Evolutionary conservation across 257 asterid genomes (phyloP), one percentile per base, ranked within the genome.

Genomic region (Ilex asprella): DNA sequence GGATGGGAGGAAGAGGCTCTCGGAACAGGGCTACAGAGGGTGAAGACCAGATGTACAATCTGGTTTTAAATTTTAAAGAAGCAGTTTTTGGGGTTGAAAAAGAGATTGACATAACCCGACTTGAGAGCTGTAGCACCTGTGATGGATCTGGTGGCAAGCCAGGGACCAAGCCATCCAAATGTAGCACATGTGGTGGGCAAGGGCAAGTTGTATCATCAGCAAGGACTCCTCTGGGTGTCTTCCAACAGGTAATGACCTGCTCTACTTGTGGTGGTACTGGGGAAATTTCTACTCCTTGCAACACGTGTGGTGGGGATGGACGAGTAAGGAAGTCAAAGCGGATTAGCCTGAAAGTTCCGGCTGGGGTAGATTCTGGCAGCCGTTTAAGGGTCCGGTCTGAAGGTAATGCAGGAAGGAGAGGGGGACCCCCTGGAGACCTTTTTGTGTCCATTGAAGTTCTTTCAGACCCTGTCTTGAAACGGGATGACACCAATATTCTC

Each of bases 181-280:
- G 98, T 66, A 72, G 63, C 76, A 82, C 95, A 11, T 91, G 98
- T 50, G 91, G 96, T 11, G 97, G 99, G 30, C 97, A 87, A 73
- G 99, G 99, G 55, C 97, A 93, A 70, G 99, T 93, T 30, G 81
- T 93, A 59, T 69, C 92, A 15, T 82, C 97, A 0, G 90, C 95
- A 6, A 66, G 97, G 77, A 93, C 99, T 61, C 99, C 99, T 2
- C 86, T 93, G 0, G 99, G 99, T 6, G 95, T 93, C 61, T 86
- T 93, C 89, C 99, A 89, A 72, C 99, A 89, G 71, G 96, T 93
- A 62, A 83, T 82, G 87, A 82, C 97, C 2, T 93, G 99, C 72
- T 80, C 94, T n/a, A 43, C 88, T 46, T 93, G 99, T 63, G 83
- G 82, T 27, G 99, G 99, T 16, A 30, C 84, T 0, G 99, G 99